Conservation (phyloP, 2,329 filamentous ascomycete genomes). For the Monilinia aucupariae region DNA sequence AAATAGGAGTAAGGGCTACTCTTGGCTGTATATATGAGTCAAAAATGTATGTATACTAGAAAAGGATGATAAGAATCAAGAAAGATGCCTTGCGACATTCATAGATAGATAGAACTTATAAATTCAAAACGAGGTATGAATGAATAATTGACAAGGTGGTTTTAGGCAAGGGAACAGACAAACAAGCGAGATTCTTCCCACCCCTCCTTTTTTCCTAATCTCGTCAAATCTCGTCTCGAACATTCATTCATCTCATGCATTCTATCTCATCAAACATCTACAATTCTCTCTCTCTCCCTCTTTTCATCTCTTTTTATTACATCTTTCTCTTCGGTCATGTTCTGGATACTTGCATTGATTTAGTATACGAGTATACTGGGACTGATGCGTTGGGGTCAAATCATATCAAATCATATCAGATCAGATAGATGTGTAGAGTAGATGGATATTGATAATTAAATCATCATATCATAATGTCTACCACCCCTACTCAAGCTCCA, state of each 20-base stretch:
- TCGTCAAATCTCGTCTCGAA: not conserved
- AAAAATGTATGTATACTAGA: constrained; percentile 6
- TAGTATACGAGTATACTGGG: not conserved
- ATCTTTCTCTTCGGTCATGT: not conserved
- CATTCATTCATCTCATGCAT: not conserved
- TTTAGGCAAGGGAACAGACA: not conserved
- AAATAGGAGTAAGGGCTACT: not conserved
- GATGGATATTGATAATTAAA: too few species aligned
- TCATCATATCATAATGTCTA: not conserved
- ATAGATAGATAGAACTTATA: not conserved
- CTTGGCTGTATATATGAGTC: constrained; percentile 13
- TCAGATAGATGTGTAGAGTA: too few species aligned
- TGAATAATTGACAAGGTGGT: not conserved
- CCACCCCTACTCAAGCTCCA: not conserved
- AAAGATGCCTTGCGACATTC: not conserved
- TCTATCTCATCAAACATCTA: not conserved
- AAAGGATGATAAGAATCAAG: not conserved
- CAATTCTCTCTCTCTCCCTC: not conserved
- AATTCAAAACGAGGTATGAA: not conserved
- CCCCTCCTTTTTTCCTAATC: not conserved
- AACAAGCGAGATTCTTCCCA: constrained; percentile 2
- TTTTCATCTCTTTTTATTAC: not conserved
- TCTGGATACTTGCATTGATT: not conserved
- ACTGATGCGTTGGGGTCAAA: too few species aligned
- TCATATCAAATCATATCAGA: too few species aligned